Evolutionary conservation across 345 rosid species (phyloP), one percentile per base, ranked within the genome.

Genomic region (Chamaenerion angustifolium): DNA sequence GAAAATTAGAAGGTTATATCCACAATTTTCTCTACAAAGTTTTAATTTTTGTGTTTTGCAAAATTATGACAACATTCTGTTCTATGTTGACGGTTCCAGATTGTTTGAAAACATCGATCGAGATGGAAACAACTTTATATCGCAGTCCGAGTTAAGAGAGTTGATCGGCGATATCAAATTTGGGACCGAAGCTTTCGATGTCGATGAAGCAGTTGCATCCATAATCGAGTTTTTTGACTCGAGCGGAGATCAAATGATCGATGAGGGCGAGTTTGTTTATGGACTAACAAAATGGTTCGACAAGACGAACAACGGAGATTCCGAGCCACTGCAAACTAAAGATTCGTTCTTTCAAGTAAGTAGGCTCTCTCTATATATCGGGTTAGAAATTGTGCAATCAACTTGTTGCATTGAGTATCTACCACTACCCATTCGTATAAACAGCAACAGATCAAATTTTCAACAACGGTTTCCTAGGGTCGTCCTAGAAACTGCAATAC

Each of bases 251-350:
- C 1, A 51, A 1, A 23, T 23, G 52, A 58, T 74, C 31, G 41
- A 57, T 10, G 55, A 56, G 21, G 72, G 65, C 2, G 73, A 74
- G 43, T 74, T 74, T 43, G 40, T 54, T 12, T 2, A 23, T 1
- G 69, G 73, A 35, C 5, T 70, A 12, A 46, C 41, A 4, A 56
- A 42, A 48, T 62, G 62, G 61, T 54, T 70, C 11, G 10, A 64
- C 14, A 43, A 43, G 6, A 27, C 10, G 15, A 40, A 12, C 40
- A 37, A 12, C 17, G 11, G 19, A 43, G 19, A 46, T n/a, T 42
- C 59, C 10, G 7, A 45, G 46, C 45, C 53, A 18, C 15, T 7
- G 2, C 41, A 40, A 13, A 40, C 51, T 43, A 14, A 42, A 40
- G 62, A 66, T 50, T 54, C 56, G 17, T 44, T 23, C 54, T 50